phyloP scores from a whole-genome alignment of 345 rosid genomes.

The Brassica carinata region DNA sequence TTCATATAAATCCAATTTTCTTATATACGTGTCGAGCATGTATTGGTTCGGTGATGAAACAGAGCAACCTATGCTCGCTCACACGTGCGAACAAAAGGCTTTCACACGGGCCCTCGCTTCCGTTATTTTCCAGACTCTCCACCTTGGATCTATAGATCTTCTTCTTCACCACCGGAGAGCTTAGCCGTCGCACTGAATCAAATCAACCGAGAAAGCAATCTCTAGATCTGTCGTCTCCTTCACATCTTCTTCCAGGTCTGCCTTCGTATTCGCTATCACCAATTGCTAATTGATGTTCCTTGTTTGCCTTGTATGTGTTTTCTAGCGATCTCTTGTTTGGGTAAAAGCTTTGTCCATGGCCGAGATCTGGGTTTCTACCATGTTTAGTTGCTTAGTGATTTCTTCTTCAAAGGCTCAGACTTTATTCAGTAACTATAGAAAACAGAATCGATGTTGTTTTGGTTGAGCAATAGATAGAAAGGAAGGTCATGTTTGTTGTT shows the following conservation, averaged over 20 bases:
- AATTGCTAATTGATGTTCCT: not conserved
- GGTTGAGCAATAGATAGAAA: not conserved
- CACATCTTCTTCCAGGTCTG: not conserved
- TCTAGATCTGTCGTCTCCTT: not conserved
- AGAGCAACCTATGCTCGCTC: not conserved
- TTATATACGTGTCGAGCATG: not conserved
- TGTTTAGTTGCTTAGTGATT: not conserved
- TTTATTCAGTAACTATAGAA: not conserved
- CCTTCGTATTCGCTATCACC: not conserved
- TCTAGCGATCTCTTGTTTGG: not conserved
- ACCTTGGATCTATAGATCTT: not conserved
- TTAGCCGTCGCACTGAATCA: not conserved
- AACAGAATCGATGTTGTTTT: not conserved
- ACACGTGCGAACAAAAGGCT: not conserved
- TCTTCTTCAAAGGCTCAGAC: not conserved
- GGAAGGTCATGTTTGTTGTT: not conserved
- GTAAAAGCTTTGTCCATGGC: not conserved
- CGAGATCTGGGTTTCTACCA: not conserved
- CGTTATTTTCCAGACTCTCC: not conserved
- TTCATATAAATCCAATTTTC: not conserved
- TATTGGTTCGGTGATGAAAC: not conserved
- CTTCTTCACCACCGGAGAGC: not conserved
- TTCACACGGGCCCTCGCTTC: not conserved
- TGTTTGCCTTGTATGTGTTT: not conserved
- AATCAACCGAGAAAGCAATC: not conserved